Conservation (phyloP, 2,329 filamentous ascomycete species). For the Myrmaecium sp. region DNA sequence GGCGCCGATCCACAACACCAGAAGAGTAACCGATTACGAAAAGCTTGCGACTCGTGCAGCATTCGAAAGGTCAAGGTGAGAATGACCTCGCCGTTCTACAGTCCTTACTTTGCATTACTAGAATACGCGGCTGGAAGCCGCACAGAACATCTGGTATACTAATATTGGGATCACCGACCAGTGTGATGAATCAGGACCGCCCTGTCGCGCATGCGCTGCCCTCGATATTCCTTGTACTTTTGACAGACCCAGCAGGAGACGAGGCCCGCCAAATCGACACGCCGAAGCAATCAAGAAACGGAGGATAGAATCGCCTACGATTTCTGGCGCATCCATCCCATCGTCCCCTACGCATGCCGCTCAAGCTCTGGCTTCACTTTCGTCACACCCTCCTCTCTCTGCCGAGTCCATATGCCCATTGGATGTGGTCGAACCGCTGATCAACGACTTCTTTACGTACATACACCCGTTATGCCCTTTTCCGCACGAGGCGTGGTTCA, state of each 20-base stretch:
- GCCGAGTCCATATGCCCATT: slow-evolving; percentile 56
- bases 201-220: slow-evolving; percentile 46
- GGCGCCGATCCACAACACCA: slow-evolving; percentile 7
- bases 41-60: slow-evolving; percentile 26
- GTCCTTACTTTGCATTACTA: too few species aligned
- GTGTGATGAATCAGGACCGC: slow-evolving; percentile 50
- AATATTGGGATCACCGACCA: slow-evolving; percentile 19
- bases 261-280: slow-evolving; percentile 49
- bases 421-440: slow-evolving; percentile 48
- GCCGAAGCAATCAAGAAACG: slow-evolving; percentile 50
- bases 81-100: too few species aligned
- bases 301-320: slow-evolving; percentile 28
- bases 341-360: slow-evolving; percentile 37
- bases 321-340: slow-evolving; percentile 25
- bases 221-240: slow-evolving; percentile 53
- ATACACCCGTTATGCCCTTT: slow-evolving; percentile 64
- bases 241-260: slow-evolving; percentile 42
- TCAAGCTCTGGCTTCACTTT: slow-evolving; percentile 33
- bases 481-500: slow-evolving; percentile 63
- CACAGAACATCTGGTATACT: too few species aligned
- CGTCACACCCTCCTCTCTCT: slow-evolving; percentile 31
- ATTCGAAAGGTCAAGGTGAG: slow-evolving; percentile 24
- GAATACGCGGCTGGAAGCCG: too few species aligned
- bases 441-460: slow-evolving; percentile 73
- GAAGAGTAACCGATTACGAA: slow-evolving; percentile 21